A percentile compares a stretch with the other conserved stretches of the same genome.
These are phyloP conservation scores for Musa schizocarpa DNA, from an alignment of 176 grass and related monocot genomes.

Conservation along the genomic window DNA sequence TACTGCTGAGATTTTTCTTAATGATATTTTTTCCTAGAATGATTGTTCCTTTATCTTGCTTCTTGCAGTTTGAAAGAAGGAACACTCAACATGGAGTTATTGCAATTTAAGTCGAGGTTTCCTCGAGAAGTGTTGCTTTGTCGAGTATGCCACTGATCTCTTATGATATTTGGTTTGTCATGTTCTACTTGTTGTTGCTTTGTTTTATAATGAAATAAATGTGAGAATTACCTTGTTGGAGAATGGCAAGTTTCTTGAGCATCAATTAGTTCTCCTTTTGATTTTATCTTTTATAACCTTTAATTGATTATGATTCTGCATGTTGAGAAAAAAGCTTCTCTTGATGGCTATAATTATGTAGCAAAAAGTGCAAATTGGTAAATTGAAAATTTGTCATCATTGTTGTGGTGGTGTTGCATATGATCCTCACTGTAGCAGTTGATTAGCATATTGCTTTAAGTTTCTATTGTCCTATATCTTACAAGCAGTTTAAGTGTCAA, in stretches of 20 bases:
- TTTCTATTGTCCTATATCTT: too few species aligned
- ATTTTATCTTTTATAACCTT: too few species aligned
- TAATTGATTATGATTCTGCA: too few species aligned
- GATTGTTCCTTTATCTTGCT: conserved; percentile 16
- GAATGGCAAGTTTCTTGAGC: not conserved
- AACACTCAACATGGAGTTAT: conserved; percentile 86
- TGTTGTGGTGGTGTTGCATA: too few species aligned
- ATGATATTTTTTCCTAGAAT: not conserved
- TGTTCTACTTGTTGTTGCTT: not conserved
- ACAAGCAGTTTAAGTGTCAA: too few species aligned
- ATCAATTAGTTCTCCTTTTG: not conserved
- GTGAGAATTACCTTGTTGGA: not conserved
- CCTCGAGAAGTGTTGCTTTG: conserved; percentile 90
- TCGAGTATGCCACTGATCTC: conserved; percentile 45
- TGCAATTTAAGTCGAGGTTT: conserved; percentile 83
- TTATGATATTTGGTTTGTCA: not conserved
- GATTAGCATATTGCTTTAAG: too few species aligned
- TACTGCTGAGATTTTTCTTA: not conserved
- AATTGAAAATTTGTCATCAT: too few species aligned
- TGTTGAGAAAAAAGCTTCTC: too few species aligned
- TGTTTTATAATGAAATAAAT: not conserved
- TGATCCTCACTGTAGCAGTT: too few species aligned
- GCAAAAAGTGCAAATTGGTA: too few species aligned
- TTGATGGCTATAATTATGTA: too few species aligned
- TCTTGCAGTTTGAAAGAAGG: conserved; percentile 89